Evolutionary conservation across 2,329 filamentous ascomycete genomes (phyloP).

Genomic region (Monosporascus sp.): DNA sequence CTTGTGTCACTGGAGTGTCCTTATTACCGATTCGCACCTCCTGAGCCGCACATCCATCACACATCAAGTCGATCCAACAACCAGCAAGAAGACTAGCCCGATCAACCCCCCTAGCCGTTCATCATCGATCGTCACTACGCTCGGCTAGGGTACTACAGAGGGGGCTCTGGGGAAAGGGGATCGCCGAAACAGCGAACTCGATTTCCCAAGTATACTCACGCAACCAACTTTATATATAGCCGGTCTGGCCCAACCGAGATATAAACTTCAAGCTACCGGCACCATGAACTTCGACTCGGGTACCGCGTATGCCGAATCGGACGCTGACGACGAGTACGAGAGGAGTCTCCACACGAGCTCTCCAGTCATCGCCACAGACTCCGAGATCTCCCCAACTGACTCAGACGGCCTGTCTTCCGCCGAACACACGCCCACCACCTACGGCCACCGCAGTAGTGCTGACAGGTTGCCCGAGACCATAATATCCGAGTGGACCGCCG

Average conservation of each 20-base stretch:
- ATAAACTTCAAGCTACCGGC: neutral
- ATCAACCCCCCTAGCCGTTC: neutral
- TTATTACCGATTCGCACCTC: neutral
- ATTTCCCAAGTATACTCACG: neutral
- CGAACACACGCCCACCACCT: conserved; percentile 77
- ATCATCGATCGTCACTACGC: neutral
- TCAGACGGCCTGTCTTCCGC: conserved; percentile 63
- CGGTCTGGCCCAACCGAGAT: neutral
- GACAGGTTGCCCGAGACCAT: conserved; percentile 67
- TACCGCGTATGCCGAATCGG: conserved; percentile 71
- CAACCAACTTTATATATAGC: neutral
- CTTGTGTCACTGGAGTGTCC: neutral
- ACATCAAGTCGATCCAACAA: neutral
- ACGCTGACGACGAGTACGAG: conserved; percentile 81
- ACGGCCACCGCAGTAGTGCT: conserved; percentile 59
- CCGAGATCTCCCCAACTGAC: conserved; percentile 64
- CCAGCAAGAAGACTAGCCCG: neutral
- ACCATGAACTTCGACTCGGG: conserved; percentile 59
- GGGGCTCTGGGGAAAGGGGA: neutral
- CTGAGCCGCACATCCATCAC: neutral
- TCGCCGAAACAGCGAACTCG: neutral
- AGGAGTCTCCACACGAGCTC: conserved; percentile 63
- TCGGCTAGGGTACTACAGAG: neutral
- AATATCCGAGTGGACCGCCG: conserved; percentile 75
- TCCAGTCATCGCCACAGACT: conserved; percentile 59